Evolutionary conservation across 1,139 yeast species (phyloP).

Genomic region (Blastobotrys elegans): DNA sequence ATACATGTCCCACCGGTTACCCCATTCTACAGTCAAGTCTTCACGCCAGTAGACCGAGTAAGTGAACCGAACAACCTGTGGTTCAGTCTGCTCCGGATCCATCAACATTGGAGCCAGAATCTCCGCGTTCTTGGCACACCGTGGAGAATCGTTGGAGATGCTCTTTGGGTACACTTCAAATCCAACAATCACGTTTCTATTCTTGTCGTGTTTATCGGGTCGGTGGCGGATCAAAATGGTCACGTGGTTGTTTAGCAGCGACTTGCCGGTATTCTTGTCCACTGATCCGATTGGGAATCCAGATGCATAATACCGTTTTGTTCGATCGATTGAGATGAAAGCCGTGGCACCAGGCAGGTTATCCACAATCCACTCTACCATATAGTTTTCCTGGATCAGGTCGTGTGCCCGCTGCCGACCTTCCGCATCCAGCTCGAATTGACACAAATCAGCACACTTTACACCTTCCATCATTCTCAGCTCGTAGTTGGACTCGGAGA

Average conservation of each 20-base stretch:
- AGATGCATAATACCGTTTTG: constrained; percentile 69
- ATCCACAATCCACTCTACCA: constrained; percentile 80
- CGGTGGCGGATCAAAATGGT: constrained; percentile 77
- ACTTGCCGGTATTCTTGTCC: constrained; percentile 41
- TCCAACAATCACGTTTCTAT: constrained; percentile 66
- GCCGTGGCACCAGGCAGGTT: constrained; percentile 89
- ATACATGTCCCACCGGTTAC: constrained; percentile 70
- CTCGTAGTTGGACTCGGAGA: constrained; percentile 68
- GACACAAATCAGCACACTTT: constrained; percentile 65
- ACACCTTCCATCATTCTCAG: constrained; percentile 58
- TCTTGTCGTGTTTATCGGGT: constrained; percentile 38
- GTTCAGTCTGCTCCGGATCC: constrained; percentile 26
- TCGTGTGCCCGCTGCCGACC: constrained; percentile 55
- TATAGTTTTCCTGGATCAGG: constrained; percentile 64
- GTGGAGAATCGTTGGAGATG: constrained; percentile 45
- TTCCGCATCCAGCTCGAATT: constrained; percentile 46
- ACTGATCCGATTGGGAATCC: constrained; percentile 84
- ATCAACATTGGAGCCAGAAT: constrained; percentile 22
- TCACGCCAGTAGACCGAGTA: constrained; percentile 90
- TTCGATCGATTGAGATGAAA: constrained; percentile 56
- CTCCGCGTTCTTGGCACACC: constrained; percentile 27
- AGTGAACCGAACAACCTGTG: constrained; percentile 60
- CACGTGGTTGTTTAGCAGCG: constrained; percentile 62
- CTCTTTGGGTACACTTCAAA: constrained; percentile 88
- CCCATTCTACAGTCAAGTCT: constrained; percentile 62